Conservation (phyloP, 106 monocot species). For the Apostasia ramifera region DNA sequence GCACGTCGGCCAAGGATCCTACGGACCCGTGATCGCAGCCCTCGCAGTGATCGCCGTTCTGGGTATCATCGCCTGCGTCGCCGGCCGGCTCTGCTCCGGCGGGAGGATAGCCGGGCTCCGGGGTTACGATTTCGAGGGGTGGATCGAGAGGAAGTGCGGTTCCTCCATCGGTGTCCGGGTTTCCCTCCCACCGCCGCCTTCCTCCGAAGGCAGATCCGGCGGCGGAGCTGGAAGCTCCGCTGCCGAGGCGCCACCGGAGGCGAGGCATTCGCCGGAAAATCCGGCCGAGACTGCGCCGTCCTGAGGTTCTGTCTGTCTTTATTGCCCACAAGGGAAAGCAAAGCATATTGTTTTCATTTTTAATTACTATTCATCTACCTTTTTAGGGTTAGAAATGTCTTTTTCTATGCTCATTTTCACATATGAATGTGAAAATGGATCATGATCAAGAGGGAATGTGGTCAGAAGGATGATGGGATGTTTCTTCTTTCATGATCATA, state of each 20-base stretch:
- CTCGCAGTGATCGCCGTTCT: slow-evolving; percentile 36
- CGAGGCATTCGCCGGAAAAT: too few relatives aligned
- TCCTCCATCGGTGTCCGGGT: slow-evolving; percentile 43
- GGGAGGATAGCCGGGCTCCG: slow-evolving; percentile 28
- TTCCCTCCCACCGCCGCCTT: slow-evolving; percentile 5
- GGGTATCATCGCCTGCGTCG: slow-evolving; percentile 23
- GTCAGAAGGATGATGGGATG: too few relatives aligned
- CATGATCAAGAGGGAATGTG: too few relatives aligned
- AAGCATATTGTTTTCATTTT: too few relatives aligned
- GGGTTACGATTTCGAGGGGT: slow-evolving; percentile 35
- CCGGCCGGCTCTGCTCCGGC: slow-evolving; percentile 43
- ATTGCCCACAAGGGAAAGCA: too few relatives aligned
- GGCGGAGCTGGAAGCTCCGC: slow-evolving; percentile 1
- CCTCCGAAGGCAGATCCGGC: neutral
- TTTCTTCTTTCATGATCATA: too few relatives aligned
- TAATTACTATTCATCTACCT: too few relatives aligned
- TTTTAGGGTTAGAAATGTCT: too few relatives aligned
- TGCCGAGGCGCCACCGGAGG: neutral
- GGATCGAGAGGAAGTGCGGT: slow-evolving; percentile 44
- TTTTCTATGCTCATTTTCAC: too few relatives aligned
- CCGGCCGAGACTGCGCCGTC: too few relatives aligned
- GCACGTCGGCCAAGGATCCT: slow-evolving; percentile 19
- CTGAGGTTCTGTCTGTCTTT: neutral
- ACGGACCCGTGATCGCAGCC: slow-evolving; percentile 33
- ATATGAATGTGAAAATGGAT: too few relatives aligned